Conservation (phyloP, 495 filamentous ascomycete genomes). For the Lophium mytilinum region DNA sequence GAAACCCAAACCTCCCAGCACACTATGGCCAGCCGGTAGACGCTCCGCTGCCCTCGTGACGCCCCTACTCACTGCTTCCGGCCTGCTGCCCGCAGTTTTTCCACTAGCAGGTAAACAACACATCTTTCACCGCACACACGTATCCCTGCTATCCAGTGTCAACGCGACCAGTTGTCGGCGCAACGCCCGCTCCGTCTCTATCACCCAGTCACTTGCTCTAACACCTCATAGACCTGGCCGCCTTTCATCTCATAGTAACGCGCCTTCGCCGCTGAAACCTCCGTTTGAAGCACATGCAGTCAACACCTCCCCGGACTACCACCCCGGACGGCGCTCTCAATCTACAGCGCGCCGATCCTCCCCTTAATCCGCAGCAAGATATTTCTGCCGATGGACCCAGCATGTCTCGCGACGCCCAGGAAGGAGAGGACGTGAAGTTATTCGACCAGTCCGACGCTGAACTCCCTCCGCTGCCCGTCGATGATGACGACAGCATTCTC, state of each 20-base stretch:
- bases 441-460: constrained; percentile 24
- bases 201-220: not conserved
- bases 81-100: not conserved
- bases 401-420: constrained; percentile 11
- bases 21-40: not conserved
- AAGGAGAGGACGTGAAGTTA: constrained; percentile 10
- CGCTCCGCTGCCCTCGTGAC: not conserved
- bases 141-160: not conserved
- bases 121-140: not conserved
- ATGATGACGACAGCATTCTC: constrained; percentile 20
- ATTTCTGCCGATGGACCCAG: not conserved
- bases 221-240: not conserved
- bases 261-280: not conserved
- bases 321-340: not conserved
- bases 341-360: not conserved
- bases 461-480: constrained; percentile 24
- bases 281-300: not conserved
- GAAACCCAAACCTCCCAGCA: not conserved
- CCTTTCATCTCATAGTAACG: not conserved
- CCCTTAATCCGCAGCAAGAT: not conserved
- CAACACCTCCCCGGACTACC: not conserved
- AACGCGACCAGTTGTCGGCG: not conserved
- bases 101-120: not conserved
- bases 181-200: not conserved
- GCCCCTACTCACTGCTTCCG: not conserved